These are phyloP conservation scores for Populus davidiana DNA, from an alignment of 345 rosid genomes.

Conservation along the genomic window DNA sequence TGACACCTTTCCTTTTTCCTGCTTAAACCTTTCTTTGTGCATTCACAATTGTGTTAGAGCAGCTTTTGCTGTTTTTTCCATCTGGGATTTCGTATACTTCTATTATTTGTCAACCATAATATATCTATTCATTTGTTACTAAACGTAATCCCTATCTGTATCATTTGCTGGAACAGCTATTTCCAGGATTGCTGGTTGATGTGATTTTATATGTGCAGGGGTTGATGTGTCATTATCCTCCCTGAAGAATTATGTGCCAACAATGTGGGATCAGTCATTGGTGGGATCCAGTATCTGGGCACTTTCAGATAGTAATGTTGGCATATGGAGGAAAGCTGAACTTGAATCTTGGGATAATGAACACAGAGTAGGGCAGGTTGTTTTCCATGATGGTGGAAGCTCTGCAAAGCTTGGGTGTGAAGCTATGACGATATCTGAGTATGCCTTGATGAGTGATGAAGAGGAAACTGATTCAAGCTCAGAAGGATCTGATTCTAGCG, in stretches of 20 bases:
- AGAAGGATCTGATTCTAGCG: slow-evolving; percentile 55
- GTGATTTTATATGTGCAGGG: slow-evolving; percentile 43
- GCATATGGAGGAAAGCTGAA: slow-evolving; percentile 83
- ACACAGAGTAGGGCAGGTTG: slow-evolving; percentile 53
- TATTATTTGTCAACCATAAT: neutral
- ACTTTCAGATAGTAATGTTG: slow-evolving; percentile 44
- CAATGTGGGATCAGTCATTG: slow-evolving; percentile 64
- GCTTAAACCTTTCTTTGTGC: neutral
- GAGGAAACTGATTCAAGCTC: slow-evolving; percentile 58
- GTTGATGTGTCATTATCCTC: slow-evolving; percentile 70
- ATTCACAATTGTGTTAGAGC: neutral
- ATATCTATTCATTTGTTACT: neutral
- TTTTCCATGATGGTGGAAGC: slow-evolving; percentile 70
- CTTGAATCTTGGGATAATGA: slow-evolving; percentile 90
- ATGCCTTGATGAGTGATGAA: slow-evolving; percentile 54
- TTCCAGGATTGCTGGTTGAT: slow-evolving; percentile 12
- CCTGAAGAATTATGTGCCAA: slow-evolving; percentile 59
- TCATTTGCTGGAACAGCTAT: slow-evolving; percentile 12
- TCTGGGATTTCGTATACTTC: neutral
- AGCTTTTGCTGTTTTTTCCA: neutral
- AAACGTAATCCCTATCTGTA: neutral
- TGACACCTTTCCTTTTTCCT: neutral
- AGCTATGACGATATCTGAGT: slow-evolving; percentile 54
- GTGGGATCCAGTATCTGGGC: slow-evolving; percentile 91
- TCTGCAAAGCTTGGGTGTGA: slow-evolving; percentile 57